These are phyloP conservation scores for Calocybe cyanea DNA, from an alignment of 768 basidiomycete genomes.

Conservation along the genomic window DNA sequence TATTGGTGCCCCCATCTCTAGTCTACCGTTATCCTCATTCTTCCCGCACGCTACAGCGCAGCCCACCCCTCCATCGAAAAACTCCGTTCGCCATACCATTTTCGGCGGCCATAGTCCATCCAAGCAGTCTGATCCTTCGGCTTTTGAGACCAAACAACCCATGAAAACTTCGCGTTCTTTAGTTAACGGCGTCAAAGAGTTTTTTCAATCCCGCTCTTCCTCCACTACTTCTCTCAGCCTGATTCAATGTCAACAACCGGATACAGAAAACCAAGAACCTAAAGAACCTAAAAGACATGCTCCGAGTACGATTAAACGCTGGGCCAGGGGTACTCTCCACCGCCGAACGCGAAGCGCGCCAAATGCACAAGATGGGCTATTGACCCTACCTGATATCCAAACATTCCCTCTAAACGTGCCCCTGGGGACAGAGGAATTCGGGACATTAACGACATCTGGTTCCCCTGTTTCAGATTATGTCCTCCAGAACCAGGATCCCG, in stretches of 20 bases:
- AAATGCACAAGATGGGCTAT: slow-evolving; percentile 28
- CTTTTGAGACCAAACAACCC: slow-evolving; percentile 16
- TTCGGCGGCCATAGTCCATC: slow-evolving; percentile 13
- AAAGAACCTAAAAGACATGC: slow-evolving; percentile 21
- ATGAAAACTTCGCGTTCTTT: slow-evolving; percentile 41
- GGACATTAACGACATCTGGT: slow-evolving; percentile 13
- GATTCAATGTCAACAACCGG: slow-evolving; percentile 5
- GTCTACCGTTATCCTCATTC: slow-evolving; percentile 35
- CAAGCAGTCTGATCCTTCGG: slow-evolving; percentile 9
- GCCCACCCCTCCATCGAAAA: slow-evolving; percentile 5
- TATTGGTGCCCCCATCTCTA: slow-evolving; percentile 12
- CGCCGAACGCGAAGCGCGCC: slow-evolving; percentile 52
- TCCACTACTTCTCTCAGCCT: slow-evolving; percentile 30
- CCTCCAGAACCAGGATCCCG: slow-evolving; percentile 7
- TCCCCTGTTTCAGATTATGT: slow-evolving; percentile 10
- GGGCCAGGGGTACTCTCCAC: slow-evolving; percentile 46
- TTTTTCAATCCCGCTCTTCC: slow-evolving; percentile 49
- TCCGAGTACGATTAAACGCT: slow-evolving; percentile 39
- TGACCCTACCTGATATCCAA: slow-evolving; percentile 15
- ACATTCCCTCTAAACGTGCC: slow-evolving; percentile 21
- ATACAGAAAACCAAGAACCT: slow-evolving; percentile 9
- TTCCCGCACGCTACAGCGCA: slow-evolving; percentile 20
- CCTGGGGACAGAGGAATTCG: slow-evolving; percentile 22
- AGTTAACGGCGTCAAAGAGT: slow-evolving; percentile 57
- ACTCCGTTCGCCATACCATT: slow-evolving; percentile 14